Evolutionary conservation across 768 basidiomycete species (phyloP).

Genomic region (Tricholoma furcatifolium): DNA sequence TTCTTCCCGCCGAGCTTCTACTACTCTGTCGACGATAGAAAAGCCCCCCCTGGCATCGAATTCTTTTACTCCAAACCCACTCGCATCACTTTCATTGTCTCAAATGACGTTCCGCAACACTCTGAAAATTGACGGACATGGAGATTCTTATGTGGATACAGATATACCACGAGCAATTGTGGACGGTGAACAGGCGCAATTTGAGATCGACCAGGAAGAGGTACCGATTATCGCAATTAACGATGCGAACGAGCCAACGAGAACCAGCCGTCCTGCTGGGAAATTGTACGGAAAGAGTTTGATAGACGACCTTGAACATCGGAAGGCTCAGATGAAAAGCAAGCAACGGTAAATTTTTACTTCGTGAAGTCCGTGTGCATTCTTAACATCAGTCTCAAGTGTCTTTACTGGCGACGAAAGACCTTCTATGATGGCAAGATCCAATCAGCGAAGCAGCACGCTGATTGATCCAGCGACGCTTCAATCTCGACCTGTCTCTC

Average conservation of each 20-base stretch:
- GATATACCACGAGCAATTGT: constrained; percentile 68
- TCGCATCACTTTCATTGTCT: constrained; percentile 67
- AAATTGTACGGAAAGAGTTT: constrained; percentile 86
- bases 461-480: constrained; percentile 72
- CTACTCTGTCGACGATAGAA: constrained; percentile 31
- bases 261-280: constrained; percentile 61
- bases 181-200: constrained; percentile 77
- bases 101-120: constrained; percentile 88
- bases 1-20: constrained; percentile 49
- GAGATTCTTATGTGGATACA: constrained; percentile 58
- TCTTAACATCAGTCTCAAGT: constrained; percentile 36
- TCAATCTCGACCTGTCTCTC: constrained; percentile 44
- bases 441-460: constrained; percentile 55
- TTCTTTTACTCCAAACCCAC: constrained; percentile 78
- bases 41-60: constrained; percentile 51
- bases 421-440: constrained; percentile 91
- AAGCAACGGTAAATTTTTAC: constrained; percentile 68
- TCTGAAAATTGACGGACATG: constrained; percentile 65
- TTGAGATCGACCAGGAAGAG: constrained; percentile 42
- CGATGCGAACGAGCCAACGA: constrained; percentile 29
- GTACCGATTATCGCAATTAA: constrained; percentile 21
- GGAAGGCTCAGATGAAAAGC: constrained; percentile 79
- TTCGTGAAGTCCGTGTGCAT: neutral
- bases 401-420: constrained; percentile 87
- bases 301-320: constrained; percentile 84